Evolutionary conservation across 75 land plant genomes (phyloP).

Genomic region (Isoetes taiwanensis): DNA sequence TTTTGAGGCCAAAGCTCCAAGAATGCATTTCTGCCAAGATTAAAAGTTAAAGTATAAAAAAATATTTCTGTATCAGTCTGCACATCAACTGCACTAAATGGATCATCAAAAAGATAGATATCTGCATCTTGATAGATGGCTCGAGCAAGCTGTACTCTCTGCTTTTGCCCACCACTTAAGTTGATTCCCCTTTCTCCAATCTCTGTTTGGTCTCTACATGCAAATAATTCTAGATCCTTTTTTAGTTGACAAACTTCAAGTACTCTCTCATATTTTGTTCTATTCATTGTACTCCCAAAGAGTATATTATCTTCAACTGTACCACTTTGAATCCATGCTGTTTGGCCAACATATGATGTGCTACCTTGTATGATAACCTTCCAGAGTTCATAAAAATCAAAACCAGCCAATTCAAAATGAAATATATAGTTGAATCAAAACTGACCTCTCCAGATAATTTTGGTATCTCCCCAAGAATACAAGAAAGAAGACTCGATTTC

Average conservation of each 20-base stretch:
- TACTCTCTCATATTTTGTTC: background rate
- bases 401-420: too few species aligned
- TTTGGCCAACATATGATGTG: background rate
- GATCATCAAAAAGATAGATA: conserved; percentile 2
- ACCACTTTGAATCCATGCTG: conserved; percentile 1
- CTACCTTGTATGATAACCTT: background rate
- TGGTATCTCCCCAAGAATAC: background rate
- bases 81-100: conserved; percentile 1
- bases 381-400: too few species aligned
- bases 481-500: conserved; percentile 7
- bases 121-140: conserved; percentile 3
- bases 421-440: too few species aligned
- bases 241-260: background rate
- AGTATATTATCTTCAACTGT: background rate
- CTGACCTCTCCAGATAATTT: conserved; percentile 1
- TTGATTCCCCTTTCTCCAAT: conserved; percentile 6
- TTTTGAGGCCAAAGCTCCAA: conserved; percentile 1
- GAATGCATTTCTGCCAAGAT: conserved; percentile 1
- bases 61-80: background rate
- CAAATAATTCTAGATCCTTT: conserved; percentile 3
- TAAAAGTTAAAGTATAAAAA: background rate
- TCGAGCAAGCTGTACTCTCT: conserved; percentile 1
- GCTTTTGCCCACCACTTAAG: conserved; percentile 1
- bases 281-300: background rate
- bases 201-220: background rate